Evolutionary conservation across 208 protist species (phyloP), one percentile per base, ranked within the genome.

Genomic region (Naegleria lovaniensis): DNA sequence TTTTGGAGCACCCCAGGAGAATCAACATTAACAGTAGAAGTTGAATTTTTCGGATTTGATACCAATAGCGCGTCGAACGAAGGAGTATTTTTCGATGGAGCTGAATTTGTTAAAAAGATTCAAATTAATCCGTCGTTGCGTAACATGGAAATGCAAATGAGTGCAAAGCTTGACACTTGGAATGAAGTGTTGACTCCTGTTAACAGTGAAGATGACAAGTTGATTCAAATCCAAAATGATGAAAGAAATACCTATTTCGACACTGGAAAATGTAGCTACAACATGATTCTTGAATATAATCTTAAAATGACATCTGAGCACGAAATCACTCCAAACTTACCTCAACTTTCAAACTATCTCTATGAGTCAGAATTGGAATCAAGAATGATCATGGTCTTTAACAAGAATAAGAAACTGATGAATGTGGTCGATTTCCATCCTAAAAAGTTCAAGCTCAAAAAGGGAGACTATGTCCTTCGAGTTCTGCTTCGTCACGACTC

Each of bases 351-450:
- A 15, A 25, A 25, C 19, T 33, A 38, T 38, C 58, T 89, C 9
- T 89, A 89, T 41, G 86, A 89, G 39, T 89, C 51, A 36, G 4
- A 5, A 43, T 43, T 89, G 4, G 86, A 89, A 43, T 38, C 86
- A 39, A 43, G 58, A n/a, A 29, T 89, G 13, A 19, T 59, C 9
- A 76, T 89, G 51, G 7, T 89, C 13, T 89, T 76, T n/a, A 76
- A 59, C 41, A 19, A 13, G 6, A 89, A 43, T n/a, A 89, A 59
- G 16, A 0, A 76, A n/a, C 39, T 48, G 19, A 0, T 76, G 0
- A 76, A 76, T 5, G 86, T 59, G 6, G 38, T 15, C 5, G 86
- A 76, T 89, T 11, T 15, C 19, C 19, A 16, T 29, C 43, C n/a
- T 3, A 41, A 25, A 11, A 76, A 39, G 22, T 89, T 76, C 33